Evolutionary conservation across 2,329 filamentous ascomycete species (phyloP), one percentile per base, ranked within the genome.

Genomic region (Phyllosticta paracitricarpa): DNA sequence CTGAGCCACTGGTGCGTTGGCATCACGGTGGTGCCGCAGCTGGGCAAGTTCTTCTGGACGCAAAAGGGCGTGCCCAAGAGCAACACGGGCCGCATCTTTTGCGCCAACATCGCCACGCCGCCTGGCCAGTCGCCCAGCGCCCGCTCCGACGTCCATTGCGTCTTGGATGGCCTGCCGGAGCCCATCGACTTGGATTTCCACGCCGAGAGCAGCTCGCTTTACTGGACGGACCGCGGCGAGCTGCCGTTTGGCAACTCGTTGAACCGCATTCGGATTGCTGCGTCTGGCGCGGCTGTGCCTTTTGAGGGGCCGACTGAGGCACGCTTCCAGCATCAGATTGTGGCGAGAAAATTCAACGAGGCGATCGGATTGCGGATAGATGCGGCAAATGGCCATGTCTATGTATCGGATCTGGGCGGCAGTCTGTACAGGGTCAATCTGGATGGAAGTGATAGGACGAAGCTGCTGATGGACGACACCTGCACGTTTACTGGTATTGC

Each of bases 191-290:
- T 86, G 0, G 81, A 83, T 25, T 66, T 84, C 0, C 81, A 85
- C n/a, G 74, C 76, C n/a, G 70, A 72, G 0, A 67, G 68, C 2
- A 67, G 74, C 24, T 72, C 68, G 1, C 70, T 86, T 25, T 85
- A 82, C 68, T 86, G 83, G 84, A 84, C 83, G 0, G 84, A 86
- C 64, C 75, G 84, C 0, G 84, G 83, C 3, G 83, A 86, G 65
- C 68, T 79, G 1, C 83, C 83, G 0, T 67, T 71, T 7, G 83
- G 83, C 0, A 84, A 83, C 66, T 77, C 77, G 9, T 64, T 86
- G 62, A 82, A 84, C 66, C 68, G 73, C 6, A 70, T 71, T 1
- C 8, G 4, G 26, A 14, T 62, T 1, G 33, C 24, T 10, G 51
- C 4, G 1, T 7, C 14, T 2, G n/a, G 4, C 14, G 9, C 40